Conservation (phyloP, 1,284 basidiomycete genomes). For the Boletus subluridellus region DNA sequence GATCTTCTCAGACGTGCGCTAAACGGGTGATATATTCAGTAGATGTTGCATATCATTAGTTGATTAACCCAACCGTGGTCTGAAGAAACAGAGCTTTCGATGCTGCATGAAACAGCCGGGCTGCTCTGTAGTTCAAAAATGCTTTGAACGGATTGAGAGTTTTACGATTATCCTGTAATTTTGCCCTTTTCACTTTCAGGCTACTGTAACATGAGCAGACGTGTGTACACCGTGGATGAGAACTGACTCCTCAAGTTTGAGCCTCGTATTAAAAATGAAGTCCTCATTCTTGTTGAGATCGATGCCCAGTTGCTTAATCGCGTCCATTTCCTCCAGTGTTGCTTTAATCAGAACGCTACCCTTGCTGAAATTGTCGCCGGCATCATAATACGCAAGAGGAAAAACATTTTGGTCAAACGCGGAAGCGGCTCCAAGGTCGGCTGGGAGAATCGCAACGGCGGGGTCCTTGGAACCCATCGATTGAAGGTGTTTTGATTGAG, state of each 20-base stretch:
- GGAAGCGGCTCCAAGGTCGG: conserved; percentile 11
- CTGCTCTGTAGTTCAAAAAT: neutral
- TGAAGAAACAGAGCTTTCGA: neutral
- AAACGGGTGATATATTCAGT: neutral
- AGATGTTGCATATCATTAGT: neutral
- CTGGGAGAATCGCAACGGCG: neutral
- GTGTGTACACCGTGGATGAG: neutral
- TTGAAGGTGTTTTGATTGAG: neutral
- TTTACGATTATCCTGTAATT: neutral
- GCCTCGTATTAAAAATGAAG: conserved; percentile 8
- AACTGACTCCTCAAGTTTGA: conserved; percentile 4
- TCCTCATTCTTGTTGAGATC: neutral
- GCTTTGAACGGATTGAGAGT: conserved; percentile 15
- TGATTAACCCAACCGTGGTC: conserved; percentile 3
- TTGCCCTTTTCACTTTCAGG: neutral
- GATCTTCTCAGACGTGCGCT: conserved; percentile 17
- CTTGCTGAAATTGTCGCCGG: neutral
- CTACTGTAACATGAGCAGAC: conserved; percentile 2
- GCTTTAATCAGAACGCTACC: conserved; percentile 14
- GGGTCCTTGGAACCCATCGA: conserved; percentile 2
- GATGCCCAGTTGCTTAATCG: neutral
- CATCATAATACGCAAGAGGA: conserved; percentile 9
- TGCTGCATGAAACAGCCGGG: conserved; percentile 7
- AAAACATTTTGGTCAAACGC: conserved; percentile 6
- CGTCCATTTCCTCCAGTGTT: conserved; percentile 14